Evolutionary conservation across 441 rosid genomes (phyloP), one percentile per base, ranked within the genome.

Genomic region (Populus hybrid): DNA sequence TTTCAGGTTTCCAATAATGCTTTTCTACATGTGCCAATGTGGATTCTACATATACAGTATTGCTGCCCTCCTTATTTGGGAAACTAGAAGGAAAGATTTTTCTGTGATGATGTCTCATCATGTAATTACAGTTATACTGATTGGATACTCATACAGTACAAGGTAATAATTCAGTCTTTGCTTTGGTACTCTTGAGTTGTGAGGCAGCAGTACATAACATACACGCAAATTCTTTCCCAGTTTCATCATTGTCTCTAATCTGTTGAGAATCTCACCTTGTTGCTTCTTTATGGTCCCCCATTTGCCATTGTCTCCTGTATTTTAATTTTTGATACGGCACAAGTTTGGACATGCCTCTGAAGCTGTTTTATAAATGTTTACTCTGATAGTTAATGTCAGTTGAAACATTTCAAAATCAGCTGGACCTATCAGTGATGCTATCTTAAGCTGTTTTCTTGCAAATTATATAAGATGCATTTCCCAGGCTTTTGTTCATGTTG

Each of bases 21-120:
- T 94, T 77, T 86, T 81, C 83, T 94, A 95, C 87, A 92, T 92
- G 98, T 91, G 94, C 87, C 93, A 94, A 83, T 92, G 97, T 66
- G 99, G 98, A 59, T 94, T 95, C 87, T 91, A 93, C 84, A 64
- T 86, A 74, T 90, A 88, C 78, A 90, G 90, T 83, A 89, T 91
- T 78, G 93, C 90, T 78, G 98, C 98, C 28, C 92, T 95, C 74
- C 90, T 94, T 80, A 81, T 79, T 9, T 94, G 99, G 99, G 99
- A 95, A 82, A 95, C 97, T 21, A 90, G 97, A 84, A 87, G 99
- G 81, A 95, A 95, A 79, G 99, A 95, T 87, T 94, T 94, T 84
- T 73, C 92, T 79, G 98, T 95, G 63, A 95, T 92, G 99, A 92
- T 95, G 97, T 90, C 99, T 76, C 99, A 95, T 87, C 99, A 95